A percentile compares a stretch with the other conserved stretches of the same genome.
Evolutionary conservation across 1,284 basidiomycete species (phyloP).

Genomic region (Blastosporella zonata): DNA sequence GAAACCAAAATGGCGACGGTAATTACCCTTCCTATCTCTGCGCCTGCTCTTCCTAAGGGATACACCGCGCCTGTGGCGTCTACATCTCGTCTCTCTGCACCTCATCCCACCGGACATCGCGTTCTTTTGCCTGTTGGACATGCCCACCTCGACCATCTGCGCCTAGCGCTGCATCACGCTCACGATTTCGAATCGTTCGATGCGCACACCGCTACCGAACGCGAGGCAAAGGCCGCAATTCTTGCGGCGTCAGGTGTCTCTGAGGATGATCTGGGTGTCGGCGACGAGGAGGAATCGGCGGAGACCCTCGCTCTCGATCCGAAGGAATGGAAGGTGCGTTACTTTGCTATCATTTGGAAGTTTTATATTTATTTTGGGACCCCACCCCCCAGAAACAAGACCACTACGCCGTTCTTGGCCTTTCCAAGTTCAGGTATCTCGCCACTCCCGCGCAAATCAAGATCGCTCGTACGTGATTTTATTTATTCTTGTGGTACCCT

Average conservation of each 20-base stretch:
- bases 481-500: background rate
- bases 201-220: conserved; percentile 44
- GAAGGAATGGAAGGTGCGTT: conserved; percentile 95
- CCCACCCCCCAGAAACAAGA: conserved; percentile 96
- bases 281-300: conserved; percentile 84
- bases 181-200: conserved; percentile 83
- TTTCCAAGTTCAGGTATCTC: conserved; percentile 86
- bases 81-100: conserved; percentile 26
- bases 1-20: conserved; percentile 29
- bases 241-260: conserved; percentile 56
- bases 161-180: conserved; percentile 71
- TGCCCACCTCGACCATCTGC: conserved; percentile 80
- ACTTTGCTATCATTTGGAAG: background rate
- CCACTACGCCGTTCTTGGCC: conserved; percentile 94
- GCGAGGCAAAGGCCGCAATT: conserved; percentile 38
- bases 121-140: conserved; percentile 77
- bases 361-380: background rate
- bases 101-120: conserved; percentile 35
- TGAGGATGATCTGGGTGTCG: conserved; percentile 89
- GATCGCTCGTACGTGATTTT: conserved; percentile 82
- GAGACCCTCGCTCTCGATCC: conserved; percentile 81
- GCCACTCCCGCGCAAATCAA: conserved; percentile 94
- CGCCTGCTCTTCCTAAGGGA: conserved; percentile 27
- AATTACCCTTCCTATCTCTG: conserved; percentile 29
- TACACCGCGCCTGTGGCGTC: conserved; percentile 31